Evolutionary conservation across 1,284 basidiomycete species (phyloP), one percentile per base, ranked within the genome.

Genomic region (Fomitopsis schrenkii): DNA sequence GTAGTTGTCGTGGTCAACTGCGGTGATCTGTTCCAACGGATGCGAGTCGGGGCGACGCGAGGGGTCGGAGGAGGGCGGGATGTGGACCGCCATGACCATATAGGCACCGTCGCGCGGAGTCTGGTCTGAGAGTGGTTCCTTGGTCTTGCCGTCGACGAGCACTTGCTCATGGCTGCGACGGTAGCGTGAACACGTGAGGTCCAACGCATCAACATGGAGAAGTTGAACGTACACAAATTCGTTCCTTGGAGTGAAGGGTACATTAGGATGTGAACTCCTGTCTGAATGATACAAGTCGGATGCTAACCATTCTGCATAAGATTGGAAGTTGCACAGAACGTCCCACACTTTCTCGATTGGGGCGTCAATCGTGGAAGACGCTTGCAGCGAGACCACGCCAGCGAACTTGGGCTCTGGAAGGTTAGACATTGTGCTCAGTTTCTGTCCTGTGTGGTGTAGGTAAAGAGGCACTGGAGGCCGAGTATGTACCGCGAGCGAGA

Each of bases 1-100:
- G 67, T 80, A 78, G 45, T 79, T 78, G 44, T 77, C 79, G 36
- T 74, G 70, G 63, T 91, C 87, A 30, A 89, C 66, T 30, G 68
- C 60, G 2, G 72, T 71, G 54, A 73, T 68, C 6, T 67, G 40
- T 62, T 75, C 73, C 55, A 69, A 67, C 5, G 69, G 68, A 19
- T 36, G 58, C 8, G 62, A 79, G 75, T 63, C 61, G 15, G 66
- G 57, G 38, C 57, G 12, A 35, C 56, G 45, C 15, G 76, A 73
- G 22, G 76, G 66, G 57, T 76, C 76, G 65, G 84, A 72, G 12
- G 81, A 82, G 0, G 87, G 85, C 0, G 86, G 86, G 35, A 89
- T 79, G 66, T 88, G 79, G 36, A 84, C 83, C 4, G 79, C 68
- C 57, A 89, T 80, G 53, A 75, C 63, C 3, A 89, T 63, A 63